phyloP scores from a whole-genome alignment of 2,329 filamentous ascomycete species.

The Cladorrhinum sp. region DNA sequence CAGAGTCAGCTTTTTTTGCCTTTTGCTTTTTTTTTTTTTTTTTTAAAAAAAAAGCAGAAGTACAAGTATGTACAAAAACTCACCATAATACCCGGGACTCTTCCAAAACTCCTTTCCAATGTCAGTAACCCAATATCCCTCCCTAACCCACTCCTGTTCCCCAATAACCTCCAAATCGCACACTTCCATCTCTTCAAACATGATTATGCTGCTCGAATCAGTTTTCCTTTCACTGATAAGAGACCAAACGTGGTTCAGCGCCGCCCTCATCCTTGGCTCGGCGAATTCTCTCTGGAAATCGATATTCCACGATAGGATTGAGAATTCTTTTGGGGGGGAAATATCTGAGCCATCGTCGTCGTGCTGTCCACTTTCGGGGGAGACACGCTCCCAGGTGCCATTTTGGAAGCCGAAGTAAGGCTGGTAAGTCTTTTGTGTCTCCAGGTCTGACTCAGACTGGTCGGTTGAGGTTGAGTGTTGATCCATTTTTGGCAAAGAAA shows the following conservation, averaged over 20 bases:
- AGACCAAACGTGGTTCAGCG: slow-evolving; percentile 30
- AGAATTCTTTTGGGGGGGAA: slow-evolving; percentile 7
- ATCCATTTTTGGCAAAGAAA: background rate
- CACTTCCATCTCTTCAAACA: slow-evolving; percentile 51
- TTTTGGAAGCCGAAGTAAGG: slow-evolving; percentile 23
- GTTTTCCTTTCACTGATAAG: slow-evolving; percentile 5
- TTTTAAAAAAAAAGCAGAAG: too few relatives aligned
- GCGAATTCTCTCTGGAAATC: slow-evolving; percentile 36
- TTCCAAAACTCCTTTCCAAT: slow-evolving; percentile 41
- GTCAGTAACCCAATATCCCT: slow-evolving; percentile 49
- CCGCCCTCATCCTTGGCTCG: slow-evolving; percentile 34
- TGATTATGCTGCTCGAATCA: slow-evolving; percentile 39
- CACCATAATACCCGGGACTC: slow-evolving; percentile 44
- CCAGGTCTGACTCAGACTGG: background rate
- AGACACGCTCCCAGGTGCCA: slow-evolving; percentile 9
- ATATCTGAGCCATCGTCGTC: background rate
- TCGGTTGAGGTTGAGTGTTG: background rate
- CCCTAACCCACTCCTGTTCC: slow-evolving; percentile 44
- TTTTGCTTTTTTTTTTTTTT: too few relatives aligned
- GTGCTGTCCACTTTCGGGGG: slow-evolving; percentile 10
- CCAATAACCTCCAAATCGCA: slow-evolving; percentile 45
- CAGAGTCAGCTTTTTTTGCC: background rate
- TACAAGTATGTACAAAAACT: background rate
- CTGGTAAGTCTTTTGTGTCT: slow-evolving; percentile 6
- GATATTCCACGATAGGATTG: slow-evolving; percentile 37